Percentiles rank a stretch among this genome's conserved stretches.
Evolutionary conservation across 805 yeast genomes (phyloP).

Genomic region (Kodamaea hsintzibuensis): DNA sequence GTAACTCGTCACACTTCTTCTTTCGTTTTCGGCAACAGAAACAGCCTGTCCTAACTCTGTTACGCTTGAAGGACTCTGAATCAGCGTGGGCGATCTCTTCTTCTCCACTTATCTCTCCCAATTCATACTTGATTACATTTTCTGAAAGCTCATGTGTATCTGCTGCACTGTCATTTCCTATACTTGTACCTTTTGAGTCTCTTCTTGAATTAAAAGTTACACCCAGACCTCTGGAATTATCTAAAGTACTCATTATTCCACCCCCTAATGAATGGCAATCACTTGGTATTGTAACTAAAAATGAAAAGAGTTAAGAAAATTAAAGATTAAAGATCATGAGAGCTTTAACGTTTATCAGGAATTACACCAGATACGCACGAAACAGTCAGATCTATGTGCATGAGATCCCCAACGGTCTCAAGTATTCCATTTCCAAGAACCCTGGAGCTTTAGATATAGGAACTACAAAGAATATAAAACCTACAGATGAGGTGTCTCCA

Average conservation of each 20-base stretch:
- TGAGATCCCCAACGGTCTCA: conserved; percentile 7
- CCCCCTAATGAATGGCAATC: neutral
- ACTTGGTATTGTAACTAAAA: neutral
- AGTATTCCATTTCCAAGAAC: conserved; percentile 12
- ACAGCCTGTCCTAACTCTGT: conserved; percentile 15
- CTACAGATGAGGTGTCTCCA: conserved; percentile 18
- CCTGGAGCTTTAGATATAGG: conserved; percentile 15
- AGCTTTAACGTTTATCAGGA: conserved; percentile 2
- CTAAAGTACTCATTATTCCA: neutral
- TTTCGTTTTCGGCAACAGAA: conserved; percentile 17
- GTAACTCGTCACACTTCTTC: conserved; percentile 18
- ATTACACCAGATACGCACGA: conserved; percentile 6
- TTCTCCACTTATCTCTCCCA: neutral
- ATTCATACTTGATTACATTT: neutral
- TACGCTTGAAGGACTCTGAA: conserved; percentile 2
- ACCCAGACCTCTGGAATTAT: neutral
- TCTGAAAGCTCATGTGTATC: neutral
- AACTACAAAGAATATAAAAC: neutral
- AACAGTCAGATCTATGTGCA: conserved; percentile 14
- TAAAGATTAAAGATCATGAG: neutral
- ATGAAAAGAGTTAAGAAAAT: neutral
- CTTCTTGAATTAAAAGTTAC: neutral
- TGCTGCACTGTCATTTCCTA: neutral
- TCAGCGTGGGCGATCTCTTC: neutral
- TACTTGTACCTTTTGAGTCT: neutral